These are phyloP conservation scores for Taxawa tesnikishii DNA, from an alignment of 2,329 filamentous ascomycete species.

Conservation along the genomic window DNA sequence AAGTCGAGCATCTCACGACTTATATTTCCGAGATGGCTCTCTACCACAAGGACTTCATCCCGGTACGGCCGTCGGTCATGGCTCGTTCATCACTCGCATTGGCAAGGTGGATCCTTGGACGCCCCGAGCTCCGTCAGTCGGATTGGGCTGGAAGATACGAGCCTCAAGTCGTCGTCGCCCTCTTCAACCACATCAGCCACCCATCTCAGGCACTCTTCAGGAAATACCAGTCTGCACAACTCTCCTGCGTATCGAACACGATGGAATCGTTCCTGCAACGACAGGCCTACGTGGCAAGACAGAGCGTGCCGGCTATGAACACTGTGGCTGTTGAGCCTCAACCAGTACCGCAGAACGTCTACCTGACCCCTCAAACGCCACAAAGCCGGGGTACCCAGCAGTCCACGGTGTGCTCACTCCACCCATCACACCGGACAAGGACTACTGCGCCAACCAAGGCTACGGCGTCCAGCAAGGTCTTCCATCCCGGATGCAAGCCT, in stretches of 20 bases:
- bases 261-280: conserved; percentile 56
- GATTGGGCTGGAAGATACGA: conserved; percentile 66
- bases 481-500: conserved; percentile 13
- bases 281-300: conserved; percentile 32
- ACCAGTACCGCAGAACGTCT: conserved; percentile 46
- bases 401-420: conserved; percentile 72
- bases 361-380: conserved; percentile 62
- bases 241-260: conserved; percentile 51
- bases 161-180: conserved; percentile 50
- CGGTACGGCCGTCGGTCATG: conserved; percentile 80
- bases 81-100: conserved; percentile 78
- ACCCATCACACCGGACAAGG: conserved; percentile 66
- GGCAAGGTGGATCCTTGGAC: conserved; percentile 72
- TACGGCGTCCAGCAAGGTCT: conserved; percentile 15
- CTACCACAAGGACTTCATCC: conserved; percentile 95
- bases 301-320: conserved; percentile 10
- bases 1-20: conserved; percentile 86
- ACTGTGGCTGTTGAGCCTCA: conserved; percentile 10
- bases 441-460: conserved; percentile 9
- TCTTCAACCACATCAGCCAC: conserved; percentile 54
- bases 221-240: conserved; percentile 56
- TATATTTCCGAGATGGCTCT: conserved; percentile 93
- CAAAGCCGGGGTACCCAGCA: conserved; percentile 56
- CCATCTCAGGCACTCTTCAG: conserved; percentile 55
- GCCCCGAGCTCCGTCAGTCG: conserved; percentile 57